phyloP scores from a whole-genome alignment of 2,329 filamentous ascomycete genomes.

The Fusarium multiceps region DNA sequence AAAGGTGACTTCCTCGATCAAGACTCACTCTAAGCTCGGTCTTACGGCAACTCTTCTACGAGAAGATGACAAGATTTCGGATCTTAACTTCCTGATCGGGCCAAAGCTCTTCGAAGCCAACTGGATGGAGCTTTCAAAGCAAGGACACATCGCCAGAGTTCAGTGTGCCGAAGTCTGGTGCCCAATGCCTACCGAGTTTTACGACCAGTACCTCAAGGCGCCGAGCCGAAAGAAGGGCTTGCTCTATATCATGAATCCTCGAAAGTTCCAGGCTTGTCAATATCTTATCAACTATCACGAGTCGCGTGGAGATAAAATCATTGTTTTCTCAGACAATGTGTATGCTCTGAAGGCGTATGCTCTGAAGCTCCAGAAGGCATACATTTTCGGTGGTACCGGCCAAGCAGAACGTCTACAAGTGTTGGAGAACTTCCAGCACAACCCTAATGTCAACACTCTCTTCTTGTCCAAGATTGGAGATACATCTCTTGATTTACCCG shows the following conservation, averaged over 20 bases:
- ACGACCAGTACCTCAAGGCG: slow-evolving; percentile 87
- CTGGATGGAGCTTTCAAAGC: slow-evolving; percentile 98
- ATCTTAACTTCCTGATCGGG: slow-evolving; percentile 96
- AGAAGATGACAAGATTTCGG: slow-evolving; percentile 98
- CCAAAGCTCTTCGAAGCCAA: slow-evolving; percentile 98
- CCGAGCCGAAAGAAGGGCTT: slow-evolving; percentile 61
- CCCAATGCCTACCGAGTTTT: slow-evolving; percentile 98
- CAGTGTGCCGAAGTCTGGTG: slow-evolving; percentile 99
- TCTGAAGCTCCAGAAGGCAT: slow-evolving; percentile 83
- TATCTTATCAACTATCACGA: slow-evolving; percentile 99
- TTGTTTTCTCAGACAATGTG: slow-evolving; percentile 97
- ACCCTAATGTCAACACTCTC: slow-evolving; percentile 88
- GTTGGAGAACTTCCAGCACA: slow-evolving; percentile 94
- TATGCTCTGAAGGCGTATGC: slow-evolving; percentile 91
- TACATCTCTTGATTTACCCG: slow-evolving; percentile 95
- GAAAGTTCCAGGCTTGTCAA: slow-evolving; percentile 96
- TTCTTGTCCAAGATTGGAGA: slow-evolving; percentile 98
- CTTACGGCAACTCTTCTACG: slow-evolving; percentile 92
- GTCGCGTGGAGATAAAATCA: slow-evolving; percentile 93
- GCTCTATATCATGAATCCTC: slow-evolving; percentile 96
- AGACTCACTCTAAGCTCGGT: slow-evolving; percentile 94
- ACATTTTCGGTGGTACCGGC: slow-evolving; percentile 89
- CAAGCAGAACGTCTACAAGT: slow-evolving; percentile 88
- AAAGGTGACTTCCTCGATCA: slow-evolving; percentile 91
- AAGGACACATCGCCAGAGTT: slow-evolving; percentile 95